Evolutionary conservation across 2,329 filamentous ascomycete species (phyloP).

Genomic region (Diaporthe citri): DNA sequence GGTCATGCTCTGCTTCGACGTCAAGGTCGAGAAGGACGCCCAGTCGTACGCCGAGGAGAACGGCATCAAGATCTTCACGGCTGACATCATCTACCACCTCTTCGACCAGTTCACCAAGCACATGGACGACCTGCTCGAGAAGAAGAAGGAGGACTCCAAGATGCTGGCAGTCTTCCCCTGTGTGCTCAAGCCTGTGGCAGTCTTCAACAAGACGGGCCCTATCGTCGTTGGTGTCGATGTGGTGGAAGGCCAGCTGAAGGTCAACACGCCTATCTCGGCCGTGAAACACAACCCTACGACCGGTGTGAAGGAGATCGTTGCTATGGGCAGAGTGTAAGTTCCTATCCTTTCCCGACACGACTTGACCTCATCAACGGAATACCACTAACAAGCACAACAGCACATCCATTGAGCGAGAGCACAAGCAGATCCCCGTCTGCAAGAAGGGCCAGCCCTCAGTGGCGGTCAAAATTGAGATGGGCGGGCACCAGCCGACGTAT

Average conservation of each 20-base stretch:
- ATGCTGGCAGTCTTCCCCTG: constrained; percentile 97
- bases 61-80: constrained; percentile 97
- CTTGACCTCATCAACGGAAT: too few species aligned
- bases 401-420: constrained; percentile 96
- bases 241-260: constrained; percentile 84
- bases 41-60: constrained; percentile 91
- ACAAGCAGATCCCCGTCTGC: constrained; percentile 92
- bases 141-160: constrained; percentile 97
- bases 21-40: constrained; percentile 98
- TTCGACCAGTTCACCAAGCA: constrained; percentile 98
- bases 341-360: not conserved
- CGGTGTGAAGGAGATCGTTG: constrained; percentile 84
- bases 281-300: constrained; percentile 86
- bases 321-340: constrained; percentile 92
- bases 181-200: constrained; percentile 86
- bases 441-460: constrained; percentile 98
- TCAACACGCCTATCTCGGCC: constrained; percentile 91
- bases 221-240: constrained; percentile 98
- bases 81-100: constrained; percentile 98
- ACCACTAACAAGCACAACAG: constrained; percentile 57
- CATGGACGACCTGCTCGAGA: constrained; percentile 86
- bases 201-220: constrained; percentile 98
- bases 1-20: constrained; percentile 99
- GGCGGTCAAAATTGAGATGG: constrained; percentile 96
- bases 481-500: constrained; percentile 90